phyloP scores from a whole-genome alignment of 176 grass and related monocot species.

The Rhynchospora breviuscula region DNA sequence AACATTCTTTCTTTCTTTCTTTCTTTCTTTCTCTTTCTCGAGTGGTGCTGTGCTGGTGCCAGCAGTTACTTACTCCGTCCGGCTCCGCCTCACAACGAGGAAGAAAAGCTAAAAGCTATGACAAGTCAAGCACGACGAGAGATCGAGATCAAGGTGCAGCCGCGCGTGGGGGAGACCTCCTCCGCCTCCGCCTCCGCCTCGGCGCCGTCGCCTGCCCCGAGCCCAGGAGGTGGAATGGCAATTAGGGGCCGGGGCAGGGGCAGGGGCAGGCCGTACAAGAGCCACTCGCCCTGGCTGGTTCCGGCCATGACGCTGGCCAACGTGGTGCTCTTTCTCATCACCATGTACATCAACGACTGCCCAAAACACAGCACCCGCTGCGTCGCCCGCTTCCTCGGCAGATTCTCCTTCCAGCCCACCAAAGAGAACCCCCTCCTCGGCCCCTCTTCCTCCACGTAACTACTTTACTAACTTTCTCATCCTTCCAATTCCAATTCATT shows the following conservation, averaged over 20 bases:
- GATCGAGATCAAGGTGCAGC: not conserved
- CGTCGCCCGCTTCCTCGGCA: slow-evolving; percentile 47
- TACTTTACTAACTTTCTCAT: no score
- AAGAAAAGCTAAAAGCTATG: not conserved
- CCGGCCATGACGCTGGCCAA: slow-evolving; percentile 41
- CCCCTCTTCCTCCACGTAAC: slow-evolving; percentile 63
- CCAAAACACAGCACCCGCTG: slow-evolving; percentile 35
- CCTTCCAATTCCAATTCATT: no score
- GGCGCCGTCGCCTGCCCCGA: not conserved
- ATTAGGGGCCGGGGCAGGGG: not conserved
- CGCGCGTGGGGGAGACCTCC: not conserved
- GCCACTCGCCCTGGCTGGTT: slow-evolving; percentile 58
- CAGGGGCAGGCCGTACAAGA: slow-evolving; percentile 46
- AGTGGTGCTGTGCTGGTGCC: no score
- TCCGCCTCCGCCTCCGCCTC: not conserved
- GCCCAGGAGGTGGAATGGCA: no score
- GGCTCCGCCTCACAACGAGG: no score
- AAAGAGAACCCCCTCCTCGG: slow-evolving; percentile 87
- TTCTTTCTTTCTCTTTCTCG: no score
- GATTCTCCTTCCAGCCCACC: slow-evolving; percentile 79
- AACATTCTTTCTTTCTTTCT: not conserved
- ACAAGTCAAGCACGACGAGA: not conserved
- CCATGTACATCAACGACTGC: slow-evolving; percentile 90
- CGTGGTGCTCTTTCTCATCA: slow-evolving; percentile 45
- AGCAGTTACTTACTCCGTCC: no score